phyloP scores from a whole-genome alignment of 164 flowering plant species.

The Protea cynaroides region DNA sequence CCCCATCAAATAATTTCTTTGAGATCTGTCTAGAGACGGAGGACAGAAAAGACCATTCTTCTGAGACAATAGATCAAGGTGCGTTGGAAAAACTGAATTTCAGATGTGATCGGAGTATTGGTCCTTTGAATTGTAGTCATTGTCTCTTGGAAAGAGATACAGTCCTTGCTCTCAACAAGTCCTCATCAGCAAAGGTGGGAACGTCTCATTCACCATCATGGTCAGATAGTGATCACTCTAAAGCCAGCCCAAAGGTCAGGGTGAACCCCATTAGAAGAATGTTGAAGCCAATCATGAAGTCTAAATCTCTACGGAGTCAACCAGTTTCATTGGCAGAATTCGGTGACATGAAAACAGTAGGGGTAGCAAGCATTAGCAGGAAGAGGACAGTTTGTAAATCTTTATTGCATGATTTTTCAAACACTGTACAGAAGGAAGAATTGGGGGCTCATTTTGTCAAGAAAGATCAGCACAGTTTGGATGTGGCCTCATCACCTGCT shows the following conservation, averaged over 20 bases:
- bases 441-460: constrained; percentile 16
- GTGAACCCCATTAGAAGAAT: constrained; percentile 47
- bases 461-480: constrained; percentile 21
- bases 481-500: constrained; percentile 45
- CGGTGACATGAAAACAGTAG: constrained; percentile 10
- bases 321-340: constrained; percentile 20
- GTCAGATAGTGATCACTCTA: constrained; percentile 37
- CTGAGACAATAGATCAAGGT: constrained; percentile 17
- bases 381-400: constrained; percentile 34
- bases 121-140: constrained; percentile 37
- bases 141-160: constrained; percentile 33
- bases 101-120: constrained; percentile 24
- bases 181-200: constrained; percentile 49
- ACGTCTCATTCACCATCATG: constrained; percentile 36
- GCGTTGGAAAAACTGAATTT: constrained; percentile 18
- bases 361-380: constrained; percentile 14
- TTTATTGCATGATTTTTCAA: constrained; percentile 40
- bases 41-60: constrained; percentile 16
- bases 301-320: constrained; percentile 53
- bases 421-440: constrained; percentile 17
- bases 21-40: constrained; percentile 29
- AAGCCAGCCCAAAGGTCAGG: constrained; percentile 35
- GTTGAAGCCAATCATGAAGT: constrained; percentile 70
- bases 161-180: constrained; percentile 36
- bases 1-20: constrained; percentile 27